Conservation (phyloP, 1,284 basidiomycete genomes). For the Tilletia indica region DNA sequence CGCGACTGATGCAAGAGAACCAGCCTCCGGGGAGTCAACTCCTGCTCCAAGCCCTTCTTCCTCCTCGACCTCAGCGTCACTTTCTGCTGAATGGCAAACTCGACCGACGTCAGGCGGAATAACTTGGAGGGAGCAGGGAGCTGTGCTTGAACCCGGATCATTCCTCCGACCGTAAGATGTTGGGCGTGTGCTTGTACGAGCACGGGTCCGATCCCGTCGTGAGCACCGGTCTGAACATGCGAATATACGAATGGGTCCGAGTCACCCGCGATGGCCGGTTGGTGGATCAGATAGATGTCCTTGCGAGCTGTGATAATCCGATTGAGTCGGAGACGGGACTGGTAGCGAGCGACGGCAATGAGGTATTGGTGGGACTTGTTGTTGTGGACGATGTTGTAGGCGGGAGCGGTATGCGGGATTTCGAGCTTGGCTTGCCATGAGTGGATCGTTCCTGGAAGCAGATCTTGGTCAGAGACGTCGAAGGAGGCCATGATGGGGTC, state of each 20-base stretch:
- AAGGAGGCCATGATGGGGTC: not conserved
- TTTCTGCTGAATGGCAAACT: not conserved
- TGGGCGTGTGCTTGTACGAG: not conserved
- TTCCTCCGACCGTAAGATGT: not conserved
- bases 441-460: not conserved
- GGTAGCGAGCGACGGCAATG: not conserved
- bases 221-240: not conserved
- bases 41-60: not conserved
- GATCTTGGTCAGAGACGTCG: not conserved
- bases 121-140: not conserved
- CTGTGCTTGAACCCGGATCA: not conserved
- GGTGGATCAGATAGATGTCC: not conserved
- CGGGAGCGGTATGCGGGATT: not conserved
- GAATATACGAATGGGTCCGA: not conserved
- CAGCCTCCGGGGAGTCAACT: not conserved
- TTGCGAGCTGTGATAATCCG: not conserved
- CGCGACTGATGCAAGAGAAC: not conserved
- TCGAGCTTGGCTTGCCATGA: not conserved
- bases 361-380: not conserved
- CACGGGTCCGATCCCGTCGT: conserved; percentile 10
- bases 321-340: not conserved
- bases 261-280: not conserved
- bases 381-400: not conserved
- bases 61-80: not conserved
- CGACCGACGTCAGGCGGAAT: not conserved